Base-by-base conservation (phyloP, 2,329 filamentous ascomycete species). In the Fusarium musae region DNA sequence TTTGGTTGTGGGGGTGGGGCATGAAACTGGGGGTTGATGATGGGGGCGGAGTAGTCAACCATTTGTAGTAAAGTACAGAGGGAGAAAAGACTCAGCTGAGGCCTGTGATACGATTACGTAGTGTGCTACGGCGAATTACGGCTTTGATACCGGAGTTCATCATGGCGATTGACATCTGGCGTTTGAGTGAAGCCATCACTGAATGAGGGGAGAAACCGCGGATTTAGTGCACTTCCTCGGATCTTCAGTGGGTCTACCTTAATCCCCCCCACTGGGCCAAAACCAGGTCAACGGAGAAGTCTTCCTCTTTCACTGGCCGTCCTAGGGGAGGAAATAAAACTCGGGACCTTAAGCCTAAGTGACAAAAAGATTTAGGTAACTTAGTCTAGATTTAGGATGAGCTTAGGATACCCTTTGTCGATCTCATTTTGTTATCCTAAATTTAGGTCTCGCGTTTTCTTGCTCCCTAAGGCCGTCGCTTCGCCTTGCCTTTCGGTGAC, bases 1-100 rank as follows among this genome's bases (percentile, higher is more conserved):
- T 61, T 37, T 28, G 64, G 47, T 69, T 74, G 72, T 75, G 72
- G 72, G 72, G 72, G 72, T 70, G 72, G 68, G 70, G 64, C n/a
- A 36, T 23, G 12, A 3, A 16, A 39, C 58, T 71, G 47, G 37
- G 37, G 37, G 37, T 46, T 39, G 23, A 49, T 23, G 16, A 43
- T n/a, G 23, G 70, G 70, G 70, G 70, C 57, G 60, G 62, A 71
- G 69, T 73, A 28, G 50, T 16, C 36, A 10, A 2, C n/a, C 9
- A 23, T 15, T 46, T 44, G 2, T 2, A 15, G 30, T 28, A 30
- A 23, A 42, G 39, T 15, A 42, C 21, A n/a, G 23, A 53, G 9
- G 23, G 37, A 13, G 19, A 53, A 37, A 16, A 37, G 17, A 21
- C 4, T 28, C 34, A 28, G 66, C n/a, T 58, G 50, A 43, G 37